Conservation (phyloP, 805 yeast species). For the Millerozyma miso region DNA sequence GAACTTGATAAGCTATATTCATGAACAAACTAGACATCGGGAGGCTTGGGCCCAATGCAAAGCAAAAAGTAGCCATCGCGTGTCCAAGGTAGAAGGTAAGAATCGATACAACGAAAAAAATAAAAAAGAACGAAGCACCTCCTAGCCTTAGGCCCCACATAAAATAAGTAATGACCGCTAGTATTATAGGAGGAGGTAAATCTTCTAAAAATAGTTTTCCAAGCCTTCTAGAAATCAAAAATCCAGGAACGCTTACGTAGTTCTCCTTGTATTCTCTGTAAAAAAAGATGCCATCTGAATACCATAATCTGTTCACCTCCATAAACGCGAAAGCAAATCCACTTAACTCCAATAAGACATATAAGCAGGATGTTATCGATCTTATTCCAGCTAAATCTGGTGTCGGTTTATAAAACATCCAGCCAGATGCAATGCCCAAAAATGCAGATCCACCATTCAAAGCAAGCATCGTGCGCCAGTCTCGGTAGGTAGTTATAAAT, state of each 20-base stretch:
- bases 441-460: constrained; percentile 39
- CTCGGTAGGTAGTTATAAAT: constrained; percentile 30
- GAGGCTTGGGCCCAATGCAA: constrained; percentile 58
- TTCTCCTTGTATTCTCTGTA: constrained; percentile 66
- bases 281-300: constrained; percentile 32
- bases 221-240: constrained; percentile 59
- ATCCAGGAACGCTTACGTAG: constrained; percentile 63
- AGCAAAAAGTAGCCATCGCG: constrained; percentile 49
- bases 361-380: constrained; percentile 40
- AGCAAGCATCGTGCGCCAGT: constrained; percentile 27
- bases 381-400: constrained; percentile 61
- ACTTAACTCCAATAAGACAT: constrained; percentile 34
- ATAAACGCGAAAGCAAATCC: constrained; percentile 39
- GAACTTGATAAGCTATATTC: constrained; percentile 63
- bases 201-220: constrained; percentile 70
- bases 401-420: constrained; percentile 69
- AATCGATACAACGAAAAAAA: constrained; percentile 57
- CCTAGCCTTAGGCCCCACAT: constrained; percentile 64
- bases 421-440: constrained; percentile 63
- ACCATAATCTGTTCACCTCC: constrained; percentile 38
- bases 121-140: constrained; percentile 47
- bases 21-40: constrained; percentile 57
- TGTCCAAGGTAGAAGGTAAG: constrained; percentile 54
- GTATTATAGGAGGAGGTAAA: constrained; percentile 55
- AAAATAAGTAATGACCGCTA: constrained; percentile 61